These are phyloP conservation scores for Pezicula rhizophila DNA, from an alignment of 2,329 filamentous ascomycete species.

Conservation along the genomic window DNA sequence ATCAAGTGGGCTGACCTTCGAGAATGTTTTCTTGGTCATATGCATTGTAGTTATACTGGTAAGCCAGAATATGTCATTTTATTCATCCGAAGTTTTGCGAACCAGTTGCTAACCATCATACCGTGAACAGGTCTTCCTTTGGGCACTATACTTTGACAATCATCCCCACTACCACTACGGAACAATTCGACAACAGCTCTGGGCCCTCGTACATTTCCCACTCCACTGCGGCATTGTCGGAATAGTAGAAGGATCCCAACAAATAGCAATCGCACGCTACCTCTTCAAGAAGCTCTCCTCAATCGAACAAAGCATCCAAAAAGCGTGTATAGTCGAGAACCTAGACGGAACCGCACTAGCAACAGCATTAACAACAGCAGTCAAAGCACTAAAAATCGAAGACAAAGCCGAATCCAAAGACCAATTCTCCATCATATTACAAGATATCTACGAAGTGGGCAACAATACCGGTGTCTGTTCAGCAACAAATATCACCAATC, in stretches of 20 bases:
- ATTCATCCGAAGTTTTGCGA: background rate
- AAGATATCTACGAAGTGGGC: background rate
- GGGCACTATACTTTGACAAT: slow-evolving; percentile 52
- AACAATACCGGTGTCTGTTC: background rate
- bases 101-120: background rate
- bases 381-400: background rate
- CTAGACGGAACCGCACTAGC: background rate
- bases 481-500: background rate
- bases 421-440: background rate
- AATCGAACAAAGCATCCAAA: background rate
- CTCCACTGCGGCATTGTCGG: slow-evolving; percentile 49
- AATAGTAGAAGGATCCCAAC: slow-evolving; percentile 41
- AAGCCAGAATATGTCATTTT: background rate
- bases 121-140: slow-evolving; percentile 33
- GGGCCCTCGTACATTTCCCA: slow-evolving; percentile 45
- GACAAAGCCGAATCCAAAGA: background rate
- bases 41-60: slow-evolving; percentile 21
- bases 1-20: slow-evolving; percentile 1
- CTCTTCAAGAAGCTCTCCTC: background rate
- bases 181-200: slow-evolving; percentile 46
- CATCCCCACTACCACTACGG: slow-evolving; percentile 44
- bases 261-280: slow-evolving; percentile 1
- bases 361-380: background rate
- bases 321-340: background rate
- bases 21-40: slow-evolving; percentile 20